A percentile compares a stretch with the other conserved stretches of the same genome.
These are phyloP conservation scores for Phytophthora sp. DNA, from an alignment of 352 stramenopile genomes.

Conservation along the genomic window DNA sequence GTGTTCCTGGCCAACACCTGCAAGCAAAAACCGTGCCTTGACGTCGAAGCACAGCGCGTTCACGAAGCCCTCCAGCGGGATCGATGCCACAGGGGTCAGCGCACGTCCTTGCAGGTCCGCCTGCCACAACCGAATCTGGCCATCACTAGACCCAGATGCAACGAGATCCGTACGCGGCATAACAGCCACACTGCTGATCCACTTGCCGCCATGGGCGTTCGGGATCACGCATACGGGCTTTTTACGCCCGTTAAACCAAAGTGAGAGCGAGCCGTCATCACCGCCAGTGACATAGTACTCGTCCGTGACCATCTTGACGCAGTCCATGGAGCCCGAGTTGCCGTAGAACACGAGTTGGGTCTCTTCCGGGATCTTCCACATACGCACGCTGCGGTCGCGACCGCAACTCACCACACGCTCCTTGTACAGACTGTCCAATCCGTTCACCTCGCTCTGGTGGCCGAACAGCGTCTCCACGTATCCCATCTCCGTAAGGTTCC, in stretches of 20 bases:
- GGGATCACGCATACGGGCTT: constrained; percentile 88
- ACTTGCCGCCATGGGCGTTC: constrained; percentile 91
- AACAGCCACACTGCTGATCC: constrained; percentile 91
- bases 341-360: constrained; percentile 95
- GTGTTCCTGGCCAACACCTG: constrained; percentile 92
- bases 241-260: constrained; percentile 95
- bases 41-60: constrained; percentile 77
- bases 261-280: constrained; percentile 88
- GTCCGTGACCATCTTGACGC: constrained; percentile 91
- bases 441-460: constrained; percentile 91
- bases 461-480: constrained; percentile 96
- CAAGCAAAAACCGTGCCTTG: constrained; percentile 90
- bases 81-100: constrained; percentile 68
- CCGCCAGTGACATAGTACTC: constrained; percentile 94
- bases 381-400: constrained; percentile 91
- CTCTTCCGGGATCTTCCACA: constrained; percentile 96
- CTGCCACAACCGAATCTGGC: constrained; percentile 92
- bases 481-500: constrained; percentile 95
- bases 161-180: constrained; percentile 92
- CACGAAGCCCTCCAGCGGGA: constrained; percentile 78
- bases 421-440: constrained; percentile 90
- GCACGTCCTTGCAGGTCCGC: constrained; percentile 77
- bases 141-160: constrained; percentile 91
- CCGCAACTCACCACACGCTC: constrained; percentile 92
- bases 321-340: constrained; percentile 92